These are phyloP conservation scores for Odonthalia washingtoniensis DNA, from an alignment of 31 red algal genomes.

Conservation along the genomic window DNA sequence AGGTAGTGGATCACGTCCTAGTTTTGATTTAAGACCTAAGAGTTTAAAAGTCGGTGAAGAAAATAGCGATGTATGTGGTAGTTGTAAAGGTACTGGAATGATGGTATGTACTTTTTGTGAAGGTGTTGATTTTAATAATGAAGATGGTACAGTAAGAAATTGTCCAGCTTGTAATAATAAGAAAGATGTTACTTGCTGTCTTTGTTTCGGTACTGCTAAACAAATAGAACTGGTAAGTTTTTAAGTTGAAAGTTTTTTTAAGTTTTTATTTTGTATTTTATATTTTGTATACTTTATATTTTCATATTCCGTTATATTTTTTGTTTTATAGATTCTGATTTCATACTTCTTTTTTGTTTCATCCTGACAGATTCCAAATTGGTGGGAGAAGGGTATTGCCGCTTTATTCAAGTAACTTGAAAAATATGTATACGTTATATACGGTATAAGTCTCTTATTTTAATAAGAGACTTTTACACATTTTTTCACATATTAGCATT, in stretches of 20 bases:
- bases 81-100: constrained; percentile 81
- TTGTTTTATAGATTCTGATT: too few species aligned
- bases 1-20: constrained; percentile 69
- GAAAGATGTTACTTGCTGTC: constrained; percentile 52
- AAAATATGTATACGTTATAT: not conserved
- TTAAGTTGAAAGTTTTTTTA: too few species aligned
- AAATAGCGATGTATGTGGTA: constrained; percentile 59
- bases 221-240: constrained; percentile 73
- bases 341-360: too few species aligned
- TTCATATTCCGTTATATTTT: too few species aligned
- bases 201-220: constrained; percentile 77
- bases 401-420: constrained; percentile 55
- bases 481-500: too few species aligned
- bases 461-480: too few species aligned
- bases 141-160: constrained; percentile 45
- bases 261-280: not conserved
- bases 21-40: constrained; percentile 76
- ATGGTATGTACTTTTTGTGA: constrained; percentile 83
- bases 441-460: not conserved
- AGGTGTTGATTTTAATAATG: constrained; percentile 49
- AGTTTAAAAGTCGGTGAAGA: constrained; percentile 43
- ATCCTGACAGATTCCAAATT: constrained; percentile 54
- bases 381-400: constrained; percentile 69
- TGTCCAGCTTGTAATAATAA: constrained; percentile 76
- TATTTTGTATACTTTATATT: too few species aligned